Base-by-base conservation (phyloP, 192 early-diverging fungal genomes). In the Backusella morwellensis region DNA sequence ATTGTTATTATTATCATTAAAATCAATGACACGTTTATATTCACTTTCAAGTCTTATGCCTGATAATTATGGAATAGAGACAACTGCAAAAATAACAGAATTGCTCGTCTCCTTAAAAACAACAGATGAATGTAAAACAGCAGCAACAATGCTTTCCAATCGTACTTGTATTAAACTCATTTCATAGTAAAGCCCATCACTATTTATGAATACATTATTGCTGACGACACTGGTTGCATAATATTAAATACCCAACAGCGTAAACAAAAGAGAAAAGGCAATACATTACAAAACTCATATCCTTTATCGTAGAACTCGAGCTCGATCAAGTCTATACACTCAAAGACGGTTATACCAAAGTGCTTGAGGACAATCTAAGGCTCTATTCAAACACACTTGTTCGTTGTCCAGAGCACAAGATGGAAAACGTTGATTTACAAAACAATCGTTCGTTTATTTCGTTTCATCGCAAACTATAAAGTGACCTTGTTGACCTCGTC, bases 401-500 rank as follows among this genome's bases (percentile, higher is more conserved):
- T 6, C 26, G 6, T 6, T 36, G 19, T 6, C 19, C 15, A 32
- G n/a, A 38, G 7, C 21, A 59, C 21, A 23, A 59, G 17, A 26
- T 59, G 23, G 21, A 59, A 26, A 59, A 9, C 14, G 21, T 59
- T 12, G 54, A 59, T 59, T 59, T 41, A 29, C 66, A 75, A 29
- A 66, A 75, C 38, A 75, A 75, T 42, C 23, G 36, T 4, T 75
- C 74, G 15, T 42, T 68, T 75, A 42, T 75, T 40, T 29, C 42
- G 19, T 75, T 44, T 67, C 40, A 40, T 36, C 38, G 32, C 35
- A 44, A 66, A 66, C n/a, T 75, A 42, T 75, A 41, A 42, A 23
- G 67, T 72, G 40, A 68, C 54, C 42, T 82, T 82, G 54, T 82
- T 82, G 36, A 82, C 77, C 23, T 75, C 54, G 21, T 70, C 77